Evolutionary conservation across 2,329 filamentous ascomycete genomes (phyloP).

Genomic region (Tolypocladium ophioglossoides): DNA sequence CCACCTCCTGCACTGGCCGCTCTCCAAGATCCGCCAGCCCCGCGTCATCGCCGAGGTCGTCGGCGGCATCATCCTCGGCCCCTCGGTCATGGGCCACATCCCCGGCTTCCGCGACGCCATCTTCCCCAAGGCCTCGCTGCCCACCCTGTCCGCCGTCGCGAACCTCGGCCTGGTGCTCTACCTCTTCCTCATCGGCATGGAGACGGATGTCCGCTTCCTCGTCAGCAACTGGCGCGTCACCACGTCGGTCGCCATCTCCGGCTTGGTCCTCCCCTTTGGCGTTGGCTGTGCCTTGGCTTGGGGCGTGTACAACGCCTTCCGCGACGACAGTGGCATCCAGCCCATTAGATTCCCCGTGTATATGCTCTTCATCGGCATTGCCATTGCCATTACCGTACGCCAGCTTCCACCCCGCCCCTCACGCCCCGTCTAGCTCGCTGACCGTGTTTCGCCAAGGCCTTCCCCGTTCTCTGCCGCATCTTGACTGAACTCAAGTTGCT

Average conservation of each 20-base stretch:
- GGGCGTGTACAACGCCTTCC: conserved; percentile 69
- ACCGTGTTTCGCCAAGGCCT: conserved; percentile 30
- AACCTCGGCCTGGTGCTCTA: conserved; percentile 79
- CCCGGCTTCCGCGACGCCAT: conserved; percentile 67
- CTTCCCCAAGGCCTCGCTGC: conserved; percentile 66
- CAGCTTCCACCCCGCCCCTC: background rate
- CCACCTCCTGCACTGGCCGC: conserved; percentile 56
- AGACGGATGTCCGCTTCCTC: conserved; percentile 73
- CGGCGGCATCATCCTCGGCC: conserved; percentile 75
- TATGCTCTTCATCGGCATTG: conserved; percentile 74
- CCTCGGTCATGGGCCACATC: conserved; percentile 79
- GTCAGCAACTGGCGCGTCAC: conserved; percentile 73
- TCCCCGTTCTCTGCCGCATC: conserved; percentile 90
- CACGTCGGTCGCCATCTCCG: conserved; percentile 63
- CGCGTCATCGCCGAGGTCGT: conserved; percentile 79
- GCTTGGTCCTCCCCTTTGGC: conserved; percentile 76
- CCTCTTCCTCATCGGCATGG: conserved; percentile 77
- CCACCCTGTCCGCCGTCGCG: conserved; percentile 65
- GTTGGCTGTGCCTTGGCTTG: conserved; percentile 71
- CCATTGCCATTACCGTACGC: conserved; percentile 68
- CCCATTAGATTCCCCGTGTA: conserved; percentile 44
- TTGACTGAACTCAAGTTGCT: conserved; percentile 84
- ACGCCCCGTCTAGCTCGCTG: background rate
- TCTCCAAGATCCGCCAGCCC: conserved; percentile 68
- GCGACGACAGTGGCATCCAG: conserved; percentile 25